Conservation (phyloP, 331 rosid genomes). For the Telfairia occidentalis region DNA sequence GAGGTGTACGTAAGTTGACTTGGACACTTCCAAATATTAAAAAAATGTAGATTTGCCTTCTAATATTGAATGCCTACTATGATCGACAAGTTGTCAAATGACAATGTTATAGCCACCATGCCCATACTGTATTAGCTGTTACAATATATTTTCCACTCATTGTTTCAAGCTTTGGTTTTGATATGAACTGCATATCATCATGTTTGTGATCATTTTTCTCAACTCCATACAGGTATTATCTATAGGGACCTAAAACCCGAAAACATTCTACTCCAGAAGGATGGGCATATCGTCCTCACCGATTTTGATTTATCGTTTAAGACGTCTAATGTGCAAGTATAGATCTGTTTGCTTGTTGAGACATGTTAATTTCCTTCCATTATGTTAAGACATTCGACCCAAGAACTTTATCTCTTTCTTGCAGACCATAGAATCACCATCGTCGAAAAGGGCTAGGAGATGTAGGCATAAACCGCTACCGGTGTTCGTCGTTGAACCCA, state of each 20-base stretch:
- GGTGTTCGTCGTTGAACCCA: conserved; percentile 65
- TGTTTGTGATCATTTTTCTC: not conserved
- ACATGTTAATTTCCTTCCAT: not conserved
- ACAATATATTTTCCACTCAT: not conserved
- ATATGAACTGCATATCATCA: not conserved
- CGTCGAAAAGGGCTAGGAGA: conserved; percentile 27
- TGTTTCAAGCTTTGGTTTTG: not conserved
- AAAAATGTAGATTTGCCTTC: not conserved
- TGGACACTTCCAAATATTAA: too few relatives aligned
- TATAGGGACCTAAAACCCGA: conserved; percentile 96
- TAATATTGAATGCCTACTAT: not conserved
- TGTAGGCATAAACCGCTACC: conserved; percentile 64
- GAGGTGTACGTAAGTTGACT: too few relatives aligned
- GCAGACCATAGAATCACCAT: conserved; percentile 53
- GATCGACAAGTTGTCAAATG: not conserved
- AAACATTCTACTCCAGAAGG: conserved; percentile 74
- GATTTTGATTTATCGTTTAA: conserved; percentile 82
- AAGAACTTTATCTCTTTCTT: not conserved
- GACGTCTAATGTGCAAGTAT: conserved; percentile 72
- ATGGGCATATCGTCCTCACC: conserved; percentile 72
- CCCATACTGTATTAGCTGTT: not conserved
- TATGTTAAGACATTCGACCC: not conserved
- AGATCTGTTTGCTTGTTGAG: conserved; percentile 10
- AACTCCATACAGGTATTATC: conserved; percentile 46
- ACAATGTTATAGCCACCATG: not conserved